Evolutionary conservation across 2,329 filamentous ascomycete genomes (phyloP).

Genomic region (Aspergillus puulaauensis): DNA sequence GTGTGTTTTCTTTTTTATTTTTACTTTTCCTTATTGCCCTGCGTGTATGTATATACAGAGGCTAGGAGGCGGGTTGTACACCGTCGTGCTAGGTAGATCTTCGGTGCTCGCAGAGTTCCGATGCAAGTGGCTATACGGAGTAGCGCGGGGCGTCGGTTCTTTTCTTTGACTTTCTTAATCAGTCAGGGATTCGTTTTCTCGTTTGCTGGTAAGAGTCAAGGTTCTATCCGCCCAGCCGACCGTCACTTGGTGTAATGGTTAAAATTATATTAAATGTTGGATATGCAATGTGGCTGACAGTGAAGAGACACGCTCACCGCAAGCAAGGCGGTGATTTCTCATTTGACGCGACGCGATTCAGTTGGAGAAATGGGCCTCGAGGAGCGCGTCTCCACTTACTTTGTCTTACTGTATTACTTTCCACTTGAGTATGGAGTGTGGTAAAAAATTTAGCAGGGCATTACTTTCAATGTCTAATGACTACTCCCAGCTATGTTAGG

Average conservation of each 20-base stretch:
- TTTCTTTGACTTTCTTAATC: neutral
- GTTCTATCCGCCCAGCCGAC: neutral
- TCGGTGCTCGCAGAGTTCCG: neutral
- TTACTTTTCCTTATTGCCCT: neutral
- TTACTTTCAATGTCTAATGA: too few species aligned
- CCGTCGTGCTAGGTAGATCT: neutral
- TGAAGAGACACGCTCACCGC: neutral
- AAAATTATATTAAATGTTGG: neutral
- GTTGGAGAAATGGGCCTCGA: neutral
- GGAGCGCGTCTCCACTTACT: neutral
- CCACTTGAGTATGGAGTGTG: neutral
- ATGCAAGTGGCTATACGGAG: neutral
- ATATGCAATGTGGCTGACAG: neutral
- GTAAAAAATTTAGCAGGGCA: too few species aligned
- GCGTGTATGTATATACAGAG: neutral
- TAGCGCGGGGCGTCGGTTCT: neutral
- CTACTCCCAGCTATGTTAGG: too few species aligned
- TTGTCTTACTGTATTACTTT: neutral
- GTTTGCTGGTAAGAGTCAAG: neutral
- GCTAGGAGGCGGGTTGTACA: neutral
- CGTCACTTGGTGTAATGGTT: neutral
- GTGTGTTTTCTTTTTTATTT: neutral
- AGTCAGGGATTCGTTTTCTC: neutral
- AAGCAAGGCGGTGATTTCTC: neutral
- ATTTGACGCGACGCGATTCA: conserved; percentile 4